Evolutionary conservation across 768 basidiomycete genomes (phyloP), one percentile per base, ranked within the genome.

Genomic region (Russula brevipes): DNA sequence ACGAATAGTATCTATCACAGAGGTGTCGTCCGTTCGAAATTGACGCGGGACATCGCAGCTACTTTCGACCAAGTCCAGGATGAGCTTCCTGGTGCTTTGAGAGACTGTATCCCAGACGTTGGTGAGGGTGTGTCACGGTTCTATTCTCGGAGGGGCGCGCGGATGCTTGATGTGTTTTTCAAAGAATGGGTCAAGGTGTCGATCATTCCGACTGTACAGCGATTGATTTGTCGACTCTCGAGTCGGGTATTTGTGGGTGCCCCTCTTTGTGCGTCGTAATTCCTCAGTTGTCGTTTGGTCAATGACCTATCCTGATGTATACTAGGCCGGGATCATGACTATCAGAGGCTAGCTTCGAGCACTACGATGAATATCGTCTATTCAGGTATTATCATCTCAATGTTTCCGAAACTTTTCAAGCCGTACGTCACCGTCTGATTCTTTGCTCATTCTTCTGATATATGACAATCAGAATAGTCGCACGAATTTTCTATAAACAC

Each of bases 251-350:
- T 81, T 61, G 76, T 82, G 46, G 80, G 79, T 0, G 65, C 78
- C 3, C 80, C 80, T 2, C 60, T 79, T 9, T 81, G 80, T 52
- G 49, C 31, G 46, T 19, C 14, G 35, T 24, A 5, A 30, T 45
- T 4, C 14, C 33, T 31, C 12, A 5, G 38, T 39, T 39, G 7
- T 39, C 4, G 17, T 41, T 50, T 35, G 35, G 31, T 30, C 57
- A 36, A 16, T 33, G 30, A 44, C 16, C 9, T 14, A 19, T 38
- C 9, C 10, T 33, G 39, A 42, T 17, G 12, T 12, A 10, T 19
- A 16, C 3, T 52, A 83, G 81, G 81, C 66, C 70, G 76, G 0
- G 67, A 81, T 61, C 68, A 68, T 7, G 79, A 76, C 41, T 83
- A 77, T 59, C 70, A 73, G n/a, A 66, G 70, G 6, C 68, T 80